Evolutionary conservation across 148 eudicot species (phyloP), one percentile per base, ranked within the genome.

Genomic region (Vaccinium macrocarpon): DNA sequence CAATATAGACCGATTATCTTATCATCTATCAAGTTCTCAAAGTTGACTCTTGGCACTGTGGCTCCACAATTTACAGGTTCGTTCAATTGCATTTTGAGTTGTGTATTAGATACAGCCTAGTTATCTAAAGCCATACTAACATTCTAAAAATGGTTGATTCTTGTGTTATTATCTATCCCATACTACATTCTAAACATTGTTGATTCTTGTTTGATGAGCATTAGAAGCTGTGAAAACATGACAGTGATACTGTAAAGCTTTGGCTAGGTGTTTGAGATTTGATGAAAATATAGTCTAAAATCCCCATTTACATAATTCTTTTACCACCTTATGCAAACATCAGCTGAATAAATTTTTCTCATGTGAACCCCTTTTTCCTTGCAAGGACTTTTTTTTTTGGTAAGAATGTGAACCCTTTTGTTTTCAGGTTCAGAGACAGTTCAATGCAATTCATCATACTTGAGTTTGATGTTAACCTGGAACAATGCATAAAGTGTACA

Each of bases 51-150:
- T 81, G 98, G 98, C 16, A 95, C 96, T 70, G 96, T 95, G 75
- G 94, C 98, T 57, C 98, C 98, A 32, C 96, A 93, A 82, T 93
- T 95, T 87, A 95, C 98, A 76, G 98, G 98, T 94, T 55, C 25
- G 50, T 57, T 57, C 62, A 13, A 19, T 57, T 79, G 49, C 15
- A 23, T 14, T 53, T 78, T 32, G 23, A 27, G 35, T 79, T 51
- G 6, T 14, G 25, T 1, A 25, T 75, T 23, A 51, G 1, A 2
- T 25, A 77, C 25, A 27, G 46, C 59, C 12, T n/a, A 5, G 11
- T 64, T 64, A 13, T 64, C 71, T 10, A 64, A 64, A 27, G 23
- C 25, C 25, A 8, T 64, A 64, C 14, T 9, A n/a, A 23, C 71
- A 13, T 68, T 68, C 16, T 4, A 68, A 68, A 16, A 5, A 32